Evolutionary conservation across 352 stramenopile species (phyloP).

Genomic region (Globisporangium recalcitrans): DNA sequence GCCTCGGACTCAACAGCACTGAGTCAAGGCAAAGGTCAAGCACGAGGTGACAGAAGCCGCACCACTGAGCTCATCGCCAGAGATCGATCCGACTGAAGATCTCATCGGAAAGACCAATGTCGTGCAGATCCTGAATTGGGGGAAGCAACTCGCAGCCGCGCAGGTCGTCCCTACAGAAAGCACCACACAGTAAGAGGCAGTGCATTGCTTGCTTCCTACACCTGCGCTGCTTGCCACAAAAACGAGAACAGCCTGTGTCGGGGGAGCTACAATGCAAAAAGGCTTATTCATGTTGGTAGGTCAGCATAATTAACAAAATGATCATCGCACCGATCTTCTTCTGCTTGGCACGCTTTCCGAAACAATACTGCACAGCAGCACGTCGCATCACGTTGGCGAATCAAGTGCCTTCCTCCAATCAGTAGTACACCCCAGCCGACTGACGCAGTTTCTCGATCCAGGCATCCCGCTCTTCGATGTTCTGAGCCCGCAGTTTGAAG

Average conservation of each 20-base stretch:
- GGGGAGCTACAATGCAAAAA: not conserved
- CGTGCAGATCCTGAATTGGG: not conserved
- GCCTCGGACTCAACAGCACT: no score
- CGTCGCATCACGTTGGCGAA: not conserved
- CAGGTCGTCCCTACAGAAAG: not conserved
- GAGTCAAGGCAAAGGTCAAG: no score
- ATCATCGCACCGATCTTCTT: not conserved
- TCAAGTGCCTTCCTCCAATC: not conserved
- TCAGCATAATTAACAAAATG: slow-evolving; percentile 5
- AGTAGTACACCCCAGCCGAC: slow-evolving; percentile 39
- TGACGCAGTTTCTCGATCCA: slow-evolving; percentile 77
- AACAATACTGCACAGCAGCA: not conserved
- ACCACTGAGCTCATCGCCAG: not conserved
- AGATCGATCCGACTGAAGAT: not conserved
- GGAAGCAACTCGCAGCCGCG: not conserved
- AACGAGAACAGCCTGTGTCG: no score
- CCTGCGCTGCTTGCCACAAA: no score
- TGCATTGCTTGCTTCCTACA: no score
- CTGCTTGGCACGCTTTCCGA: not conserved
- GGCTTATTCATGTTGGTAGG: not conserved
- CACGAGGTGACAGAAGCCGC: not conserved
- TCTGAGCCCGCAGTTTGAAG: slow-evolving; percentile 82
- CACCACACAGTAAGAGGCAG: not conserved
- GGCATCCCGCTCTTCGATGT: slow-evolving; percentile 73
- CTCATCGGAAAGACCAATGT: not conserved